Evolutionary conservation across 176 grass and related monocot species (phyloP).

Genomic region (Bolboschoenus planiculmis): DNA sequence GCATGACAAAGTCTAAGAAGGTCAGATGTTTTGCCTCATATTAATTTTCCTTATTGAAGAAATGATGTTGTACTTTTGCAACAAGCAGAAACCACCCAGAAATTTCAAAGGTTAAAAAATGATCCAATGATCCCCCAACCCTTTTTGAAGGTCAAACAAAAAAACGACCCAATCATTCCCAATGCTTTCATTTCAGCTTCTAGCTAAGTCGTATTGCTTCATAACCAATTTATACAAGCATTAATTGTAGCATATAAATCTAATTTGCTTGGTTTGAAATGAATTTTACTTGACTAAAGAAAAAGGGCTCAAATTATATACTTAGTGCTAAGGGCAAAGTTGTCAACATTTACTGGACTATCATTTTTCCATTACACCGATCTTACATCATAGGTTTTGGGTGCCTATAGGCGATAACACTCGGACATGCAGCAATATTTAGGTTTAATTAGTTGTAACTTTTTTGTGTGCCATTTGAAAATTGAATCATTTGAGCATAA

Average conservation of each 20-base stretch:
- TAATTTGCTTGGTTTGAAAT: not conserved
- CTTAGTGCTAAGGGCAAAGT: not conserved
- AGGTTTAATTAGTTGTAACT: not conserved
- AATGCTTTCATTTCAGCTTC: not conserved
- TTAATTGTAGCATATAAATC: not conserved
- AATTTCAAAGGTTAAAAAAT: not conserved
- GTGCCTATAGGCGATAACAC: not conserved
- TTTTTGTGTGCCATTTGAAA: not conserved
- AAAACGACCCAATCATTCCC: not conserved
- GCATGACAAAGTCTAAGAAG: constrained; percentile 38
- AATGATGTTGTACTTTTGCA: not conserved
- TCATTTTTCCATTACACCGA: not conserved
- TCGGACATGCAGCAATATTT: not conserved
- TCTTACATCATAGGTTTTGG: not conserved
- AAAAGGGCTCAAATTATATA: not conserved
- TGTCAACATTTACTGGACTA: not conserved
- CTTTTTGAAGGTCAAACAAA: not conserved
- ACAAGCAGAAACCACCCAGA: not conserved
- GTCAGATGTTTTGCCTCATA: not conserved
- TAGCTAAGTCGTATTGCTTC: not conserved
- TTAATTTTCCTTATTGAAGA: not conserved
- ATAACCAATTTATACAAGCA: not conserved
- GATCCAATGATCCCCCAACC: not conserved
- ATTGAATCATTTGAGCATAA: not conserved
- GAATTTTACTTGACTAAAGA: not conserved